Evolutionary conservation across 345 rosid species (phyloP).

Genomic region (Lumnitzera racemosa): DNA sequence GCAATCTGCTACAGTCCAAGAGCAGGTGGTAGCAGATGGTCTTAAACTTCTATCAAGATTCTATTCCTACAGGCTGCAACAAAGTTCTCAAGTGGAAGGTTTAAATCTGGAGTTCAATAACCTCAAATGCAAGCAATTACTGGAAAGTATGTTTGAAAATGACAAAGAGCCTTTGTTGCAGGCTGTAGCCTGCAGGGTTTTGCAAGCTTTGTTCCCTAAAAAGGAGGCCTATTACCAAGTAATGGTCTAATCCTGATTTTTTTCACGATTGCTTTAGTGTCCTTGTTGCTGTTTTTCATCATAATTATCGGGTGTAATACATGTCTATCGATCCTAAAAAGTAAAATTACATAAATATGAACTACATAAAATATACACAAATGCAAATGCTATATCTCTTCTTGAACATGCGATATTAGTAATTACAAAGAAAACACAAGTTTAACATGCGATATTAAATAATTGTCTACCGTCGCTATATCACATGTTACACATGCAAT

Average conservation of each 20-base stretch:
- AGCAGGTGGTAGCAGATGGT: slow-evolving; percentile 89
- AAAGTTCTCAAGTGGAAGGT: slow-evolving; percentile 29
- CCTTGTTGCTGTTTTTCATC: not conserved
- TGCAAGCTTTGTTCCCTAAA: slow-evolving; percentile 77
- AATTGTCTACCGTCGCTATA: no score
- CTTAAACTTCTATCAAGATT: slow-evolving; percentile 74
- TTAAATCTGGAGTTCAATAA: slow-evolving; percentile 38
- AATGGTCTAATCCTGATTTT: slow-evolving; percentile 5
- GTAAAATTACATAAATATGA: no score
- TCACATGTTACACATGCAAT: no score
- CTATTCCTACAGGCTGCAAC: slow-evolving; percentile 49
- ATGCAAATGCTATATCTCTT: no score
- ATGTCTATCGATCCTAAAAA: no score
- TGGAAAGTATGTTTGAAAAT: slow-evolving; percentile 83
- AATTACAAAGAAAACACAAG: no score
- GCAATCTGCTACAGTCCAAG: slow-evolving; percentile 68
- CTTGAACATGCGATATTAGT: no score
- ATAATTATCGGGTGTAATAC: not conserved
- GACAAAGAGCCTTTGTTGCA: slow-evolving; percentile 84
- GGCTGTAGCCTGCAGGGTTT: slow-evolving; percentile 80
- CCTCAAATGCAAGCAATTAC: slow-evolving; percentile 71
- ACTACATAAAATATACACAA: no score
- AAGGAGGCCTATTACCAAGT: slow-evolving; percentile 89
- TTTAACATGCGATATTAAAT: no score
- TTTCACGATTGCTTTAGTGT: not conserved